These are phyloP conservation scores for Talaromyces adpressus DNA, from an alignment of 495 filamentous ascomycete species.

Conservation along the genomic window DNA sequence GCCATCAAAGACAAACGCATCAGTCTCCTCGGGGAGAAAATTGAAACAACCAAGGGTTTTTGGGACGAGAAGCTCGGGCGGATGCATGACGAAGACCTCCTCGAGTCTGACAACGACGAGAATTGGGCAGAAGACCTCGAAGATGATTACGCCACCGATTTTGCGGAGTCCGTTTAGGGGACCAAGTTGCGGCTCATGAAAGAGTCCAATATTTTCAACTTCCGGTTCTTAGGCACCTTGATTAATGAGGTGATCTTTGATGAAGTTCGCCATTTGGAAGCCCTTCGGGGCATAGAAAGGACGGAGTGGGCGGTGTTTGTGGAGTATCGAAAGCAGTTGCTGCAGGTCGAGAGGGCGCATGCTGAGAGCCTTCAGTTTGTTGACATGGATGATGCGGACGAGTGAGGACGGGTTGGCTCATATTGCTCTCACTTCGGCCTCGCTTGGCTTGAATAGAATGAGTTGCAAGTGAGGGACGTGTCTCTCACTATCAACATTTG, in stretches of 20 bases:
- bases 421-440: neutral
- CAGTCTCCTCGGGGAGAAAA: neutral
- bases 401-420: neutral
- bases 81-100: neutral
- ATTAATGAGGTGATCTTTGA: neutral
- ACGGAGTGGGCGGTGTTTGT: neutral
- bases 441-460: neutral
- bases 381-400: neutral
- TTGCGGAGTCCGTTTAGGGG: neutral
- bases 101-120: neutral
- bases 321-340: neutral
- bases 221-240: neutral
- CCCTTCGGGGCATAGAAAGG: neutral
- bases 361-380: neutral
- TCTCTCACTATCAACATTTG: neutral
- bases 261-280: neutral
- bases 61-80: neutral
- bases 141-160: neutral
- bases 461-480: neutral
- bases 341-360: neutral
- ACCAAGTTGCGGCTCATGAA: constrained; percentile 1
- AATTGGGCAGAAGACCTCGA: neutral
- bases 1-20: neutral
- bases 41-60: neutral
- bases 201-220: neutral